phyloP scores from a whole-genome alignment of 352 stramenopile genomes.

The Globisporangium apiculatum region DNA sequence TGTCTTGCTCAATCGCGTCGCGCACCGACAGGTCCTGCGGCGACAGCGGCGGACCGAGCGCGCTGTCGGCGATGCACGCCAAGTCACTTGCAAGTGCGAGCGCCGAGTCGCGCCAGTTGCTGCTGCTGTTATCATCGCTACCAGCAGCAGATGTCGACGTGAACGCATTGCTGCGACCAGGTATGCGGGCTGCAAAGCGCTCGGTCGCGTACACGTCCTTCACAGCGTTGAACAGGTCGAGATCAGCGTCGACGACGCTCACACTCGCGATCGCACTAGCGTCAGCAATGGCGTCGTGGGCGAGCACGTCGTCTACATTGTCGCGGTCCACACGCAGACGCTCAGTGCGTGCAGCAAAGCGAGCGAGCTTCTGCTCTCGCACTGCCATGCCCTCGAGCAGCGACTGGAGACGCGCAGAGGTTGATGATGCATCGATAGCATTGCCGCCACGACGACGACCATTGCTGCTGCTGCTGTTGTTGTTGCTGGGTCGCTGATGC shows the following conservation, averaged over 20 bases:
- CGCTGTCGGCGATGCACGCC: not conserved
- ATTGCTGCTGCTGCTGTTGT: not conserved
- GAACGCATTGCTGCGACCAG: no score
- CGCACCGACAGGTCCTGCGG: conserved; percentile 19
- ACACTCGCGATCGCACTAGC: not conserved
- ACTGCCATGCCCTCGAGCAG: conserved; percentile 21
- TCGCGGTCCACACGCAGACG: no score
- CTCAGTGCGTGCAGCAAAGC: not conserved
- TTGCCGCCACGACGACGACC: no score
- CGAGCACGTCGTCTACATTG: no score
- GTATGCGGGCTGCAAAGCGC: conserved; percentile 3
- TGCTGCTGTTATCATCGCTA: conserved; percentile 3
- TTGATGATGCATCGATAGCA: conserved; percentile 2
- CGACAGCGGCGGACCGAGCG: conserved; percentile 1
- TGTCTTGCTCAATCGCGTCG: conserved; percentile 29
- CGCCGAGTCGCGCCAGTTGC: not conserved
- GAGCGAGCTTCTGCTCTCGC: conserved; percentile 24
- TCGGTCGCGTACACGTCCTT: conserved; percentile 26
- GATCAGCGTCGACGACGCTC: conserved; percentile 8
- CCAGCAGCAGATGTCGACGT: no score
- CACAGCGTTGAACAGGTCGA: conserved; percentile 17
- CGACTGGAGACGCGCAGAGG: conserved; percentile 14
- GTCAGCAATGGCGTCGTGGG: not conserved
- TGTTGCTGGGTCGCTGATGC: not conserved
- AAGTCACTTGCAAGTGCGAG: not conserved